Conservation (phyloP, 805 yeast species). For the Scheffersomyces ergatensis region DNA sequence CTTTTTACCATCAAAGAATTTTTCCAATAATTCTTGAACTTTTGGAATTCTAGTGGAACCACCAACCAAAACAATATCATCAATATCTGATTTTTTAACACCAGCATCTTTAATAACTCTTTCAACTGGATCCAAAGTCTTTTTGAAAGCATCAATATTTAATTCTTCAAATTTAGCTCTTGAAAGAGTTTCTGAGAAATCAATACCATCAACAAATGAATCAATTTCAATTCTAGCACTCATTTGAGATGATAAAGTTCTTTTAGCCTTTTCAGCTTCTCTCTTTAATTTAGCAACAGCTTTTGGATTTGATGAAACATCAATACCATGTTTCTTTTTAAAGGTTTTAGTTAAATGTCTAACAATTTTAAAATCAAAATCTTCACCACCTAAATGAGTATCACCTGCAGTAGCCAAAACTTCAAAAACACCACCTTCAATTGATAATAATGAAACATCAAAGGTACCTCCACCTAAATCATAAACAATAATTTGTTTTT, state of each 20-base stretch:
- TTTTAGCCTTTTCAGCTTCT: constrained; percentile 49
- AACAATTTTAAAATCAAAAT: constrained; percentile 44
- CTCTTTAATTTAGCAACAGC: constrained; percentile 47
- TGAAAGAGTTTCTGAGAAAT: constrained; percentile 44
- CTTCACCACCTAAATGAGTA: constrained; percentile 53
- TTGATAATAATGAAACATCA: constrained; percentile 76
- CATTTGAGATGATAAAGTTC: constrained; percentile 47
- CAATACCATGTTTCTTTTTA: constrained; percentile 46
- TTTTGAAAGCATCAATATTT: constrained; percentile 43
- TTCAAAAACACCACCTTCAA: constrained; percentile 49
- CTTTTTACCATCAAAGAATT: constrained; percentile 55
- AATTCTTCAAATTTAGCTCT: constrained; percentile 50
- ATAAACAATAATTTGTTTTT: constrained; percentile 46
- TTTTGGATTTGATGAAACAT: constrained; percentile 37
- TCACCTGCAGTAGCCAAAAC: constrained; percentile 50
- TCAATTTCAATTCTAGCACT: constrained; percentile 43
- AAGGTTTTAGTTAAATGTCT: constrained; percentile 41
- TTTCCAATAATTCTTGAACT: constrained; percentile 46
- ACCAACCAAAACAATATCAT: constrained; percentile 48
- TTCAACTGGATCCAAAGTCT: constrained; percentile 46
- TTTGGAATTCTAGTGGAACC: constrained; percentile 52
- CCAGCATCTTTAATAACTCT: constrained; percentile 46
- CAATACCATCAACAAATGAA: constrained; percentile 48
- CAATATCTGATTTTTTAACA: constrained; percentile 43
- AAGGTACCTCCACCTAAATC: constrained; percentile 56